Conservation (phyloP, 2,329 filamentous ascomycete species). For the Penicillium oxalicum region DNA sequence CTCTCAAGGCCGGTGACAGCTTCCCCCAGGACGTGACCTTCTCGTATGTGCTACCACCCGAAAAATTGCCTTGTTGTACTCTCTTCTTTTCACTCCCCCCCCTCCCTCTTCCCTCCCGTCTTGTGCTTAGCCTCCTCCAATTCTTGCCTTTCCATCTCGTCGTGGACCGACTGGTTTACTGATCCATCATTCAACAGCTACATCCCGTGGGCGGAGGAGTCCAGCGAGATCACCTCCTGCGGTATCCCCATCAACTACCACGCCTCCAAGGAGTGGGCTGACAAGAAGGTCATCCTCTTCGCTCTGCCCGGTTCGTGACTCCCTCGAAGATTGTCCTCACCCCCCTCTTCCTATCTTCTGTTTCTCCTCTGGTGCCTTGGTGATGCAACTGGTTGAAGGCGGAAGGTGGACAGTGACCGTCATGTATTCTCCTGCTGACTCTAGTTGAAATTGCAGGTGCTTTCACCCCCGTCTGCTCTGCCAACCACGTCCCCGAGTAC, state of each 20-base stretch:
- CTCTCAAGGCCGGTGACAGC: conserved; percentile 72
- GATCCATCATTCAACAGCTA: conserved; percentile 47
- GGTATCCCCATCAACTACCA: conserved; percentile 72
- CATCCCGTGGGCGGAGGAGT: conserved; percentile 68
- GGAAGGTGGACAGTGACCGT: no score
- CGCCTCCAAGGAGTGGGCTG: conserved; percentile 67
- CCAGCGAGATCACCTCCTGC: conserved; percentile 64
- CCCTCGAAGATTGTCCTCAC: conserved; percentile 5
- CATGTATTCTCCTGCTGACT: no score
- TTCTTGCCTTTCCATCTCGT: no score
- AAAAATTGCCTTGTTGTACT: neutral
- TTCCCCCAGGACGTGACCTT: conserved; percentile 80
- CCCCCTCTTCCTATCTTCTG: conserved; percentile 12
- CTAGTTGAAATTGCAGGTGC: conserved; percentile 46
- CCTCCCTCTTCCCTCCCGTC: neutral
- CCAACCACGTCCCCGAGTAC: conserved; percentile 74
- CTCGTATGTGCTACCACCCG: conserved; percentile 47
- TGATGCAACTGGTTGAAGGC: no score
- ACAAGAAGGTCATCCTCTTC: conserved; percentile 67
- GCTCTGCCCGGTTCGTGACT: conserved; percentile 53
- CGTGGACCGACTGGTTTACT: neutral
- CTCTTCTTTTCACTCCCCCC: neutral
- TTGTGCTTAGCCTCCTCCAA: no score
- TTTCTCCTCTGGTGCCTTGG: no score
- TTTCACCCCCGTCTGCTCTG: conserved; percentile 83